phyloP scores from a whole-genome alignment of 2,329 filamentous ascomycete species.

The Cordyceps farinosa region DNA sequence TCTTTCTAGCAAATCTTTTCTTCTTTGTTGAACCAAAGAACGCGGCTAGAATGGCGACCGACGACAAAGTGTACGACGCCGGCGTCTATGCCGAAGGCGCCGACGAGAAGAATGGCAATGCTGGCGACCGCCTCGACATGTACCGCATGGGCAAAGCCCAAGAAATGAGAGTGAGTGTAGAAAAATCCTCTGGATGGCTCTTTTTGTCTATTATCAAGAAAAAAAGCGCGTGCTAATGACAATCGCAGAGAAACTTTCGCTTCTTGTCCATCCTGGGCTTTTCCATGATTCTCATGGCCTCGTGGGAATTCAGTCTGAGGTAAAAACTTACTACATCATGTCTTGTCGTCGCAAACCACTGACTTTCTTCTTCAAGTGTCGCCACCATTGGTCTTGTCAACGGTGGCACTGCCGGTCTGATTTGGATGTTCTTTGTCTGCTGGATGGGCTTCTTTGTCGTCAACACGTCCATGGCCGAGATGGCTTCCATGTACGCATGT shows the following conservation, averaged over 20 bases:
- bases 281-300: conserved; percentile 42
- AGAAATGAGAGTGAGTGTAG: conserved; percentile 38
- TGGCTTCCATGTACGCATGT: conserved; percentile 43
- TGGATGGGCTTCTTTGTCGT: conserved; percentile 38
- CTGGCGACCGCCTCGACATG: conserved; percentile 41
- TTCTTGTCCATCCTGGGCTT: conserved; percentile 47
- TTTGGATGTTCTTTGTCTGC: conserved; percentile 42
- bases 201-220: not conserved
- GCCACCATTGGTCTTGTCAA: conserved; percentile 31
- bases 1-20: not conserved
- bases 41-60: not conserved
- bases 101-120: conserved; percentile 29
- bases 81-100: conserved; percentile 20
- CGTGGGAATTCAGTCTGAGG: conserved; percentile 43
- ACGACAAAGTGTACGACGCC: conserved; percentile 7
- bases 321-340: conserved; percentile 20
- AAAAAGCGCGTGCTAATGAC: not conserved
- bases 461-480: conserved; percentile 44
- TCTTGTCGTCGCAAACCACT: not conserved
- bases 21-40: not conserved
- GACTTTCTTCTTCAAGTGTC: conserved; percentile 6
- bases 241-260: conserved; percentile 39
- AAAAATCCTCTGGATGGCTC: not conserved
- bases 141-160: conserved; percentile 48
- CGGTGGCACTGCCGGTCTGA: conserved; percentile 44